These are phyloP conservation scores for Letharia lupina DNA, from an alignment of 495 filamentous ascomycete genomes.

Conservation along the genomic window DNA sequence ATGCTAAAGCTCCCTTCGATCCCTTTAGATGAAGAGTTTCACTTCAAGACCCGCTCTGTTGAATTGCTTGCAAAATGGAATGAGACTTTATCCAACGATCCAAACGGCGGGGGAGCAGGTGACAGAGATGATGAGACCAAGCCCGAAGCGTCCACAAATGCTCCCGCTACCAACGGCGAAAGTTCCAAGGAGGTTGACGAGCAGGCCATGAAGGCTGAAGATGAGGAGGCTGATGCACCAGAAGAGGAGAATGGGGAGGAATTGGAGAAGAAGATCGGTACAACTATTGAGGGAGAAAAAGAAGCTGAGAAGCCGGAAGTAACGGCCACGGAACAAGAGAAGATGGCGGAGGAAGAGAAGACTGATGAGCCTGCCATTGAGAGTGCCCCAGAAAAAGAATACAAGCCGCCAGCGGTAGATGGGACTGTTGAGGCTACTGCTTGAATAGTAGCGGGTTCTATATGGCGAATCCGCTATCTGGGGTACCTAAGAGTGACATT, in stretches of 20 bases:
- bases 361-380: conserved; percentile 24
- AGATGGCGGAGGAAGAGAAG: conserved; percentile 27
- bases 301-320: conserved; percentile 37
- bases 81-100: conserved; percentile 56
- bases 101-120: conserved; percentile 34
- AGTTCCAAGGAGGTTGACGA: conserved; percentile 33
- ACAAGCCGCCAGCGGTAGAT: conserved; percentile 22
- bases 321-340: conserved; percentile 26
- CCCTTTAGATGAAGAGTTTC: conserved; percentile 74
- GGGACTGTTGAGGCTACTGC: conserved; percentile 26
- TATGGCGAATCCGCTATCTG: not conserved
- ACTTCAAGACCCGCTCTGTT: conserved; percentile 72
- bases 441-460: not conserved
- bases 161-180: conserved; percentile 41
- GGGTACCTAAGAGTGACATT: not conserved
- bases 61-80: conserved; percentile 74
- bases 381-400: conserved; percentile 20
- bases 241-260: conserved; percentile 28
- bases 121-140: conserved; percentile 42
- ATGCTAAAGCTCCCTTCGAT: conserved; percentile 77
- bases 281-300: conserved; percentile 20
- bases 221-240: conserved; percentile 29
- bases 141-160: conserved; percentile 28
- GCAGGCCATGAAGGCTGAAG: conserved; percentile 41
- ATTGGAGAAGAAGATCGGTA: conserved; percentile 32